Base-by-base conservation (phyloP, 1,284 basidiomycete species). In the Ustanciosporium gigantosporum region DNA sequence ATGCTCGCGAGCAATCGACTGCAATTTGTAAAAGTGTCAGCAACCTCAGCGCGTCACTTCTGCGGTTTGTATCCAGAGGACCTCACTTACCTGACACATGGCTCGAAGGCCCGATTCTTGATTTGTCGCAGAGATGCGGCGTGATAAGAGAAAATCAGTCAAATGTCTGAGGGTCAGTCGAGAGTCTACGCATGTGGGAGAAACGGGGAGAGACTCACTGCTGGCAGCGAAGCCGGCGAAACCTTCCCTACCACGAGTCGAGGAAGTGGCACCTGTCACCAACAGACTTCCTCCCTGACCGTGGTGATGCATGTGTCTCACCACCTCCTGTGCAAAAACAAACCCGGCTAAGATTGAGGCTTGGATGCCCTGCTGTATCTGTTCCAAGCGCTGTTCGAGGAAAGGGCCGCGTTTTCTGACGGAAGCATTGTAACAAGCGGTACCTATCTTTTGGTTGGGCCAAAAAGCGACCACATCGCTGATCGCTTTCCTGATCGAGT, bases 181-280 rank as follows among this genome's bases (percentile, higher is more conserved):
- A 31, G 27, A 31, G 27, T n/a, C n/a, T n/a, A n/a, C n/a, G n/a
- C n/a, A n/a, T n/a, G n/a, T 29, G 27, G 9, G 27, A 11, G n/a
- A n/a, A 29, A 9, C 27, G 27, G 11, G 27, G n/a, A 29, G 27
- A 9, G 2, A 49, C 50, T 45, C 34, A 55, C 56, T 73, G 31
- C 58, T 56, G 5, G 68, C 61, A 2, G 66, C 65, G 38, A 73
- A 73, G 4, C 55, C 61, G 21, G 66, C 68, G 46, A 73, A 73
- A 3, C 56, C 53, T 20, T 62, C 61, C n/a, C 66, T 43, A 2
- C 70, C 70, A 11, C 70, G 39, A 0, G 48, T 67, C 19, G 50
- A 52, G 16, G 47, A 55, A 3, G 68, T 70, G 4, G 70, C 70
- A 8, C 70, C 70, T 2, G 70, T 73, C 3, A 70, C 68, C 15